A percentile compares a stretch with the other conserved stretches of the same genome.
Evolutionary conservation across 1,284 basidiomycete genomes (phyloP).

Genomic region (Sporisorium reilianum): DNA sequence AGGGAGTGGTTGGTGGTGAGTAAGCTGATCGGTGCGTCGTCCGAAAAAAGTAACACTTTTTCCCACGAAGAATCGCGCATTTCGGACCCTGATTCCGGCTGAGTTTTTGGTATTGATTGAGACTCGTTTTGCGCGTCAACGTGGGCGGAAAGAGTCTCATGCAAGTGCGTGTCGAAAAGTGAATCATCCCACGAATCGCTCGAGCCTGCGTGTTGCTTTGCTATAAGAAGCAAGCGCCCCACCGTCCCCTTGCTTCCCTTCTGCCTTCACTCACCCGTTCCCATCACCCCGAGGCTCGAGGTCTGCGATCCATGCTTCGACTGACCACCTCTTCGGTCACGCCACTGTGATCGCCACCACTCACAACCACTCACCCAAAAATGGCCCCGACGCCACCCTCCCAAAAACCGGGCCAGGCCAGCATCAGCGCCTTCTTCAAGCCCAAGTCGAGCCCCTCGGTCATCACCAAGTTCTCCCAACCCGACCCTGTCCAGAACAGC

Average conservation of each 20-base stretch:
- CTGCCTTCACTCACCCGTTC: not conserved
- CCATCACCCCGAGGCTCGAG: not conserved
- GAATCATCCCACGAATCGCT: conserved; percentile 13
- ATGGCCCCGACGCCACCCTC: conserved; percentile 31
- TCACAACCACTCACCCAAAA: not conserved
- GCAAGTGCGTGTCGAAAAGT: conserved; percentile 6
- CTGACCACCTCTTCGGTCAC: not conserved
- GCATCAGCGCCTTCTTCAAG: conserved; percentile 56
- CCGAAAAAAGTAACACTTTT: conserved; percentile 29
- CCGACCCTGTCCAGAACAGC: conserved; percentile 8
- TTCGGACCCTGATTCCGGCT: conserved; percentile 29
- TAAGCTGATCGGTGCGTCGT: conserved; percentile 23
- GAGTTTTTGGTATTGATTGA: conserved; percentile 21
- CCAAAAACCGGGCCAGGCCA: conserved; percentile 34
- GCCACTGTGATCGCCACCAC: not conserved
- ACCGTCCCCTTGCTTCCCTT: not conserved
- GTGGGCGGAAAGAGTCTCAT: conserved; percentile 9
- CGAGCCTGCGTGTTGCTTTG: not conserved
- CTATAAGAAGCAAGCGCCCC: not conserved
- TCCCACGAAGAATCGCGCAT: conserved; percentile 7
- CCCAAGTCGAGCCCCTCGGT: conserved; percentile 18
- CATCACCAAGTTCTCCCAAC: conserved; percentile 43
- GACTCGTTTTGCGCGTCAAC: not conserved
- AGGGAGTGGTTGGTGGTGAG: not conserved
- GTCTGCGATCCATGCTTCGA: not conserved